Conservation (phyloP, 2,329 filamentous ascomycete genomes). For the Penicillium sp. region DNA sequence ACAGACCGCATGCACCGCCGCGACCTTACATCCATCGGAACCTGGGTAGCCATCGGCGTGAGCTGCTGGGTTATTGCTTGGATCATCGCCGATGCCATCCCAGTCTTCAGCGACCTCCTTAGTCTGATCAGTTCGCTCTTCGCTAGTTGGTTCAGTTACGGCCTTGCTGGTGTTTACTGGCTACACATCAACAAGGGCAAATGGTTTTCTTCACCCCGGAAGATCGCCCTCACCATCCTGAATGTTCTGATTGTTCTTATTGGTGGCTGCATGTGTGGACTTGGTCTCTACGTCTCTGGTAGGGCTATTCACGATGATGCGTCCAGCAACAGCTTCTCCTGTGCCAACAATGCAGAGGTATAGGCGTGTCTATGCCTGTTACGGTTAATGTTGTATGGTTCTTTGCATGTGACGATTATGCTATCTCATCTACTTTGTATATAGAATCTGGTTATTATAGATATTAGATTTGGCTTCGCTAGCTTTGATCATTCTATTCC, state of each 20-base stretch:
- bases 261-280: conserved; percentile 29
- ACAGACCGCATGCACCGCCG: conserved; percentile 54
- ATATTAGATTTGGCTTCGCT: not conserved
- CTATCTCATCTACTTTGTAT: conserved; percentile 1
- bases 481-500: not conserved
- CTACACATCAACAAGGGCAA: conserved; percentile 48
- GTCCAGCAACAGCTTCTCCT: conserved; percentile 40
- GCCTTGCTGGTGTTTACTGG: conserved; percentile 48
- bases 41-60: conserved; percentile 61
- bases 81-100: conserved; percentile 68
- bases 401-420: conserved; percentile 2
- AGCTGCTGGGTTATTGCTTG: conserved; percentile 61
- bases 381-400: not conserved
- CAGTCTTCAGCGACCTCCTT: conserved; percentile 66
- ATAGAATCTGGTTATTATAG: not conserved
- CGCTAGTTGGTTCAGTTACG: conserved; percentile 64
- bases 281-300: conserved; percentile 29
- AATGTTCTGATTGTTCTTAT: conserved; percentile 45
- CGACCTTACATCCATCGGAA: conserved; percentile 51
- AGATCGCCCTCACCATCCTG: conserved; percentile 46
- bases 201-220: conserved; percentile 44
- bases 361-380: not conserved
- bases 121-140: conserved; percentile 63
- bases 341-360: conserved; percentile 33
- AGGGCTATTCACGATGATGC: conserved; percentile 24